Percentiles rank a stretch among this genome's conserved stretches.
Conservation (phyloP, 2,329 filamentous ascomycete genomes). For the Aspergillaceae sp. region DNA sequence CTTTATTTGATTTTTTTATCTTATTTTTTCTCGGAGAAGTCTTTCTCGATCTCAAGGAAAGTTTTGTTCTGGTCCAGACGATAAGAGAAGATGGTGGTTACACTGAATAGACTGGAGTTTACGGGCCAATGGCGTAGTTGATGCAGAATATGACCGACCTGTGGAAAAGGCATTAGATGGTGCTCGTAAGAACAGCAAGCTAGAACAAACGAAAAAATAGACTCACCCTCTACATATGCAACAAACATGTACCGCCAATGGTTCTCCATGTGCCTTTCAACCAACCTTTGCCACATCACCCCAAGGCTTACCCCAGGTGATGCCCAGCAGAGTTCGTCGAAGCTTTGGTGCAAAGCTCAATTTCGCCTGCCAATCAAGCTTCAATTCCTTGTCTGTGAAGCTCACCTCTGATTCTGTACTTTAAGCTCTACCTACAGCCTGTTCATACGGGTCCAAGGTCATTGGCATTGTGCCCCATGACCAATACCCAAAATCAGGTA, state of each 20-base stretch:
- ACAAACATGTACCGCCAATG: neutral
- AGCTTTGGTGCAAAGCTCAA: conserved; percentile 4
- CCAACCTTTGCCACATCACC: neutral
- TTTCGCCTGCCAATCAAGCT: conserved; percentile 1
- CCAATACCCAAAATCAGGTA: conserved; percentile 3
- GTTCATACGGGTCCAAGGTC: conserved; percentile 1
- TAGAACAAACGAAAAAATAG: neutral
- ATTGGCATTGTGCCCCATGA: neutral
- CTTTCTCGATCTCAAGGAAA: neutral
- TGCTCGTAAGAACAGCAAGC: neutral
- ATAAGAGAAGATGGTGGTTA: neutral
- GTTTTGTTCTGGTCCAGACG: neutral
- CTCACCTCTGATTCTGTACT: neutral
- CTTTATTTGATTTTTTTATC: too few relatives aligned
- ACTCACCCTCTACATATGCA: neutral
- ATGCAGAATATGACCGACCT: neutral
- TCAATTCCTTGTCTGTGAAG: neutral
- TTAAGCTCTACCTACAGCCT: neutral
- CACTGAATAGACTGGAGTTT: neutral
- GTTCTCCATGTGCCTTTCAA: neutral
- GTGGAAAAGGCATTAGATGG: neutral
- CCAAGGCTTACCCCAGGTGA: neutral
- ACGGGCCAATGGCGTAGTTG: neutral
- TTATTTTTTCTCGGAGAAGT: neutral
- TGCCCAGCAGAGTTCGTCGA: conserved; percentile 1